Conservation (phyloP, 805 yeast species). For the Lachancea sp. region DNA sequence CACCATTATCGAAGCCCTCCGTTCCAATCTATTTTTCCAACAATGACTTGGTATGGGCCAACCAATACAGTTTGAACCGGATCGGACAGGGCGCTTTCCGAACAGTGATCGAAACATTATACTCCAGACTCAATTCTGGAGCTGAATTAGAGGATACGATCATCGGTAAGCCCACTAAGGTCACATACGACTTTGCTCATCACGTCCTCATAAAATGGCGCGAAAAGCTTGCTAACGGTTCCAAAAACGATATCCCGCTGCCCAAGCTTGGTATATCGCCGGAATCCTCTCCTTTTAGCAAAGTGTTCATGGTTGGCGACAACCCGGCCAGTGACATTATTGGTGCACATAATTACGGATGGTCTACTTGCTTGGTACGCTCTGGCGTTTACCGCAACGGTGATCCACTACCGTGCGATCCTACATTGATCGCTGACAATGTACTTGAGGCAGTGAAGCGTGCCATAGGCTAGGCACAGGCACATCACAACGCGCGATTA, state of each 20-base stretch:
- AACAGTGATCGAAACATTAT: constrained; percentile 53
- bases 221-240: constrained; percentile 29
- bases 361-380: constrained; percentile 78
- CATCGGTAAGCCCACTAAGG: constrained; percentile 74
- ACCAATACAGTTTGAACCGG: constrained; percentile 67
- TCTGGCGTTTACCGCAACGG: constrained; percentile 80
- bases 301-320: constrained; percentile 95
- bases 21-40: constrained; percentile 76
- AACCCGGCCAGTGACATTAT: constrained; percentile 89
- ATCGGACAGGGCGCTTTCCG: constrained; percentile 91
- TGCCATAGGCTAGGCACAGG: background rate
- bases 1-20: constrained; percentile 36
- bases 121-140: constrained; percentile 46
- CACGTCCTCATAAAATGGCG: constrained; percentile 54
- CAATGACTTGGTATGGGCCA: constrained; percentile 84
- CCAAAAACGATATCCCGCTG: constrained; percentile 23
- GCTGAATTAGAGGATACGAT: constrained; percentile 45
- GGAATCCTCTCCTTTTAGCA: constrained; percentile 39
- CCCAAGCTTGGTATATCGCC: constrained; percentile 45
- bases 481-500: background rate
- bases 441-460: constrained; percentile 45
- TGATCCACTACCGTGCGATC: constrained; percentile 39
- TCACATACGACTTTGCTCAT: constrained; percentile 81
- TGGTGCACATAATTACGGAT: constrained; percentile 83
- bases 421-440: constrained; percentile 45